A percentile compares a stretch with the other conserved stretches of the same genome.
These are phyloP conservation scores for Podospora pseudopauciseta DNA, from an alignment of 495 filamentous ascomycete species.

Conservation along the genomic window DNA sequence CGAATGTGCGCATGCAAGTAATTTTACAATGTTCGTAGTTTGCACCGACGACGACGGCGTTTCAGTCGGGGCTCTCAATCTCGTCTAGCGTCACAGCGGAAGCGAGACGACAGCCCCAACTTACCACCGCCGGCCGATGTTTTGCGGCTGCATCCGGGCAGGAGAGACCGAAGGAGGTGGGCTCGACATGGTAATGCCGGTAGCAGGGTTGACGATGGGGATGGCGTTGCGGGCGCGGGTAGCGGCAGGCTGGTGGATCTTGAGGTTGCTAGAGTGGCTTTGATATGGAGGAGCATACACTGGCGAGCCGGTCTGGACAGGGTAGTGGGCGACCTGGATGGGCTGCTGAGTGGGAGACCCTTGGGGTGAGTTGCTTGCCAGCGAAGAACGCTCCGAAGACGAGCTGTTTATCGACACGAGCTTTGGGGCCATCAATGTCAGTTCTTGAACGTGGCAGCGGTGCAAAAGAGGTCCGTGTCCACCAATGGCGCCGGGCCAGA, in stretches of 20 bases:
- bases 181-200: conserved; percentile 82
- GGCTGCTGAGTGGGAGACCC: conserved; percentile 71
- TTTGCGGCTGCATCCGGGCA: conserved; percentile 67
- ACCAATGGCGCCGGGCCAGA: conserved; percentile 8
- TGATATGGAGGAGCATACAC: conserved; percentile 63
- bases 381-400: conserved; percentile 87
- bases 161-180: conserved; percentile 89
- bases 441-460: conserved; percentile 1
- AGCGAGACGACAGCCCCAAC: conserved; percentile 29
- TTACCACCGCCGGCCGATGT: conserved; percentile 50
- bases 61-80: conserved; percentile 21
- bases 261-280: conserved; percentile 54
- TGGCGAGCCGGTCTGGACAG: conserved; percentile 71
- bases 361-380: conserved; percentile 91
- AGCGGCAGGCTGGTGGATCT: conserved; percentile 81
- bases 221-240: conserved; percentile 92
- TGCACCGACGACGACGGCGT: conserved; percentile 35
- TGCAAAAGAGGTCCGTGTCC: conserved; percentile 5
- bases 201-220: conserved; percentile 95
- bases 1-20: conserved; percentile 26
- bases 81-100: conserved; percentile 30
- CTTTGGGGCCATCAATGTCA: conserved; percentile 44
- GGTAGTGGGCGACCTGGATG: conserved; percentile 70
- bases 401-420: conserved; percentile 81
- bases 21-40: conserved; percentile 23